Percentiles rank a stretch among this genome's conserved stretches.
These are phyloP conservation scores for Passiflora organensis DNA, from an alignment of 345 rosid genomes.

Conservation along the genomic window DNA sequence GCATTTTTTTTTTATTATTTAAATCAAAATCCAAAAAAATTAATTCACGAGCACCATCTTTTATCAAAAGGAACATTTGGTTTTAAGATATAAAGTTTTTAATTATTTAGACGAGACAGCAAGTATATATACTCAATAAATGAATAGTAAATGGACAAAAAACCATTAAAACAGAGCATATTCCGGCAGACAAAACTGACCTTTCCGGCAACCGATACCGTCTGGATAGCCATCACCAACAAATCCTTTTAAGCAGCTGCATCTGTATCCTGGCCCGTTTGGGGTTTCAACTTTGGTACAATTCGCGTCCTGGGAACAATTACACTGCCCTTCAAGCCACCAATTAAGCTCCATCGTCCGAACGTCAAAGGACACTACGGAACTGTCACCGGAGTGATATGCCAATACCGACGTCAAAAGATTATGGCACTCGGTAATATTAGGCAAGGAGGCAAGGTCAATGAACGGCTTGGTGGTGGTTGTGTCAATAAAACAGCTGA, in stretches of 20 bases:
- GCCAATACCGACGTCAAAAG: conserved; percentile 49
- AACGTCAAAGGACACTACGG: conserved; percentile 36
- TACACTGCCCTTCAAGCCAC: conserved; percentile 59
- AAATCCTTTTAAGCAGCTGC: conserved; percentile 43
- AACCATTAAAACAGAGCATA: too few species aligned
- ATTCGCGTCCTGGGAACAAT: conserved; percentile 37
- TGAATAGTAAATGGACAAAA: neutral
- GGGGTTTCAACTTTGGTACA: conserved; percentile 28
- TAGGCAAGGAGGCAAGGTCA: conserved; percentile 6
- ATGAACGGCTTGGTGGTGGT: conserved; percentile 2
- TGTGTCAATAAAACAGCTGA: conserved; percentile 32
- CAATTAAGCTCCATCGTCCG: conserved; percentile 43
- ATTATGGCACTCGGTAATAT: conserved; percentile 26
- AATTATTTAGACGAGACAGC: too few species aligned
- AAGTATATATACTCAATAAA: too few species aligned
- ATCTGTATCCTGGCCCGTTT: conserved; percentile 33
- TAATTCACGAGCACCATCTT: too few species aligned
- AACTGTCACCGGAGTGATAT: conserved; percentile 5
- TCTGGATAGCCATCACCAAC: conserved; percentile 49
- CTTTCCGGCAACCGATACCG: conserved; percentile 52
- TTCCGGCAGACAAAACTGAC: conserved; percentile 29
- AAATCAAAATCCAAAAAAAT: too few species aligned
- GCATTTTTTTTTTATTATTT: too few species aligned
- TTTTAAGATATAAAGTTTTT: too few species aligned
- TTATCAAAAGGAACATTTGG: too few species aligned